Conservation (phyloP, 805 yeast species). For the Wickerhamomyces mucosus region DNA sequence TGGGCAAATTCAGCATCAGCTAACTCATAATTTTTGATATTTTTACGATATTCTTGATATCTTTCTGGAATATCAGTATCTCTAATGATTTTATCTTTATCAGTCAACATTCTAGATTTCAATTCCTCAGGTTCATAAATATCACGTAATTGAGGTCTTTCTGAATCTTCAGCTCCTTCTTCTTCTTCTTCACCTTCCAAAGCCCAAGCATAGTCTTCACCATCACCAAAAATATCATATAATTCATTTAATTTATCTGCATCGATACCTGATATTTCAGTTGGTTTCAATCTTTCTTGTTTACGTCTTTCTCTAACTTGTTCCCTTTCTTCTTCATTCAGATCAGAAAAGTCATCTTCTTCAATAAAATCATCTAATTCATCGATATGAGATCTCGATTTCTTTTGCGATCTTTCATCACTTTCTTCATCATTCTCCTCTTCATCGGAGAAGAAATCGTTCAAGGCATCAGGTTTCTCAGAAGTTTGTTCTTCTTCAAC, state of each 20-base stretch:
- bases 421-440: slow-evolving; percentile 23
- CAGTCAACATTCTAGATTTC: slow-evolving; percentile 84
- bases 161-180: slow-evolving; percentile 31
- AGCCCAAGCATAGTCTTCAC: slow-evolving; percentile 97
- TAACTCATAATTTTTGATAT: slow-evolving; percentile 59
- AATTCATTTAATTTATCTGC: slow-evolving; percentile 88
- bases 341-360: slow-evolving; percentile 92
- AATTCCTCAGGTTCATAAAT: slow-evolving; percentile 93
- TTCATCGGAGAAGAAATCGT: slow-evolving; percentile 34
- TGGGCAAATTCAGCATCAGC: slow-evolving; percentile 55
- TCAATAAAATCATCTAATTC: slow-evolving; percentile 97
- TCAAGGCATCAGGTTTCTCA: slow-evolving; percentile 14
- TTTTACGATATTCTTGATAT: slow-evolving; percentile 63
- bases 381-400: slow-evolving; percentile 38
- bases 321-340: slow-evolving; percentile 53
- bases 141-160: slow-evolving; percentile 56
- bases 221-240: slow-evolving; percentile 94
- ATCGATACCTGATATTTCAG: slow-evolving; percentile 56
- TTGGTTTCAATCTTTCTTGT: slow-evolving; percentile 41
- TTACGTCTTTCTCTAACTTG: slow-evolving; percentile 35
- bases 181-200: slow-evolving; percentile 59
- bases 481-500: slow-evolving; percentile 23
- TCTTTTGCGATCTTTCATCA: slow-evolving; percentile 8
- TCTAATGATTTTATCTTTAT: slow-evolving; percentile 82
- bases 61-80: slow-evolving; percentile 88